Conservation (phyloP, 2,329 filamentous ascomycete genomes). For the Triangularia setosa region DNA sequence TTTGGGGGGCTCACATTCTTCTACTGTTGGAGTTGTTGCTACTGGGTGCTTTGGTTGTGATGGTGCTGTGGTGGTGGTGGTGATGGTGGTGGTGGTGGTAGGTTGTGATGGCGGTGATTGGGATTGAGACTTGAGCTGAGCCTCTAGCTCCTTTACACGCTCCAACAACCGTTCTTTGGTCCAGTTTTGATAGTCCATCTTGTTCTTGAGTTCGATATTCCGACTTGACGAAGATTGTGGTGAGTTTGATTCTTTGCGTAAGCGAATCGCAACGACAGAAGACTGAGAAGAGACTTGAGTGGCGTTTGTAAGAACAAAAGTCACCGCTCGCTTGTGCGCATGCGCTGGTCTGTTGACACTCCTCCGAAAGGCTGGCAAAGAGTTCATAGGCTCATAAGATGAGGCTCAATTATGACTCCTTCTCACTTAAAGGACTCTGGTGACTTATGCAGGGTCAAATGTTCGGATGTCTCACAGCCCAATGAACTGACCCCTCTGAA, state of each 20-base stretch:
- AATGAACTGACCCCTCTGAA: not conserved
- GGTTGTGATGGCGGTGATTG: not conserved
- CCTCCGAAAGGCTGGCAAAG: not conserved
- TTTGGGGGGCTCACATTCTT: not conserved
- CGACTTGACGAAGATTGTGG: not conserved
- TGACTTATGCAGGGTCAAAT: not conserved
- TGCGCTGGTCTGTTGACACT: constrained; percentile 3
- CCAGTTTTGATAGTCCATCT: constrained; percentile 58
- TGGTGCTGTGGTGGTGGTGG: not conserved
- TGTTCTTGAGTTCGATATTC: not conserved
- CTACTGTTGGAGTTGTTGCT: not conserved
- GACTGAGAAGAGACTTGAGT: not conserved
- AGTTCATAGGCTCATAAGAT: not conserved
- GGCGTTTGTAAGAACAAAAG: not conserved
- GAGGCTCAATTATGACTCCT: not conserved
- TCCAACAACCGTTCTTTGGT: constrained; percentile 64
- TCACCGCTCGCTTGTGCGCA: not conserved
- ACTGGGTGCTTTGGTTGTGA: not conserved
- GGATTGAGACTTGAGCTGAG: constrained; percentile 47
- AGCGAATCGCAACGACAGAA: not conserved
- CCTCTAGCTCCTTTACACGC: constrained; percentile 65
- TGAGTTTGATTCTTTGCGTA: not conserved
- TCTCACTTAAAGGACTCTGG: not conserved
- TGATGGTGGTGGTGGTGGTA: not conserved
- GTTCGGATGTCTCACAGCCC: not conserved